A percentile compares a stretch with the other conserved stretches of the same genome.
Conservation (phyloP, 345 rosid species). For the Erysimum cheiranthoides region DNA sequence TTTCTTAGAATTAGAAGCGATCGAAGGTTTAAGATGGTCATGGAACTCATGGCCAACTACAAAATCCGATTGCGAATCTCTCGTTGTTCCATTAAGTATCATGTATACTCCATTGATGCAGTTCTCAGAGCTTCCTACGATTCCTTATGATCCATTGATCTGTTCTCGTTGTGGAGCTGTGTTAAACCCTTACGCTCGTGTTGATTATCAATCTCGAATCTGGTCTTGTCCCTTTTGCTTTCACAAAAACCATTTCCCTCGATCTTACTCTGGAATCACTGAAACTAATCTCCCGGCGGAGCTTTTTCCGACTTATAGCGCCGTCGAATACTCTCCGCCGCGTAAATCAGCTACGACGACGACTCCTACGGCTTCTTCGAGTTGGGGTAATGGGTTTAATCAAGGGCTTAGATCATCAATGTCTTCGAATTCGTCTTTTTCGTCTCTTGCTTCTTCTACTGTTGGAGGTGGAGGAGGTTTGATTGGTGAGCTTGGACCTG, state of each 20-base stretch:
- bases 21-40: constrained; percentile 93
- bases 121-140: constrained; percentile 82
- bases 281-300: constrained; percentile 94
- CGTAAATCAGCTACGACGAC: constrained; percentile 17
- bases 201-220: constrained; percentile 84
- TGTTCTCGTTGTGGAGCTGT: constrained; percentile 76
- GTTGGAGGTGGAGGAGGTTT: constrained; percentile 40
- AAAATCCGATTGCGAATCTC: constrained; percentile 63
- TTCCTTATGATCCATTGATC: constrained; percentile 79
- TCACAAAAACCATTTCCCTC: constrained; percentile 68
- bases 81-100: constrained; percentile 75
- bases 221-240: constrained; percentile 91
- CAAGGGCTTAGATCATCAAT: constrained; percentile 48
- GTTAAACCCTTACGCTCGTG: constrained; percentile 90
- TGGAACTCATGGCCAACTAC: constrained; percentile 97
- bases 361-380: constrained; percentile 20
- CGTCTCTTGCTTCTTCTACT: constrained; percentile 53
- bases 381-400: constrained; percentile 40
- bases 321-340: constrained; percentile 68
- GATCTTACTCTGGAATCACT: constrained; percentile 73
- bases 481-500: constrained; percentile 60
- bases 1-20: constrained; percentile 84
- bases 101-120: constrained; percentile 85
- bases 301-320: constrained; percentile 91
- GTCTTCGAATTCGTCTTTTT: constrained; percentile 56